A percentile compares a stretch with the other conserved stretches of the same genome.
Conservation (phyloP, 176 grass and related monocot species). For the Canna indica region DNA sequence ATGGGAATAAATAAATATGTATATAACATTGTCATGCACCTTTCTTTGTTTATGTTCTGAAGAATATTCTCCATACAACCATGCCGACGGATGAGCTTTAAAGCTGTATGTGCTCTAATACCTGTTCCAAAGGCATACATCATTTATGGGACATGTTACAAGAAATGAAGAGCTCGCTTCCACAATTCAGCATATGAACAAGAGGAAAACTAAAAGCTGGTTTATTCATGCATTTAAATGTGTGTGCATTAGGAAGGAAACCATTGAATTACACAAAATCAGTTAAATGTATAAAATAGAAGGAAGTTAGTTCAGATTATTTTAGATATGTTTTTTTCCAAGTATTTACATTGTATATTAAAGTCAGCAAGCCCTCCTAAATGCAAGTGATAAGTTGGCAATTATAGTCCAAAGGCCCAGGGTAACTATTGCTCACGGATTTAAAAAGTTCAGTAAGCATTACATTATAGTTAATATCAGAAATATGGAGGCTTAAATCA, state of each 20-base stretch:
- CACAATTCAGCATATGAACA: background rate
- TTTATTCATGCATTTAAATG: background rate
- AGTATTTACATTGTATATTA: background rate
- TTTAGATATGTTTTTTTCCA: background rate
- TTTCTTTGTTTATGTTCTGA: conserved; percentile 26
- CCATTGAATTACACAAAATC: background rate
- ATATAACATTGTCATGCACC: conserved; percentile 20
- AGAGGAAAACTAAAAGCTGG: background rate
- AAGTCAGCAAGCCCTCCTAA: background rate
- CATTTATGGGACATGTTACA: background rate
- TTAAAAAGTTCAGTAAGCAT: background rate
- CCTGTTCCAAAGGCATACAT: background rate
- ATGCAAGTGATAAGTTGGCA: background rate
- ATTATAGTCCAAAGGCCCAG: background rate
- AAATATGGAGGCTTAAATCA: background rate
- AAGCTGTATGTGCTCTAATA: conserved; percentile 16
- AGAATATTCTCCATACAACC: conserved; percentile 14
- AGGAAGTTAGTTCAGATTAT: background rate
- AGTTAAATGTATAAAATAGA: background rate
- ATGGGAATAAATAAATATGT: background rate
- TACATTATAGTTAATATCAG: background rate
- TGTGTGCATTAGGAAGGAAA: background rate
- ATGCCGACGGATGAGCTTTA: conserved; percentile 9
- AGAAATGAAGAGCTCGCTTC: background rate
- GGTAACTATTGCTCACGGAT: no score